Percentiles rank a stretch among this genome's conserved stretches.
Conservation (phyloP, 2,329 filamentous ascomycete species). For the Zymoseptoria ardabiliae region DNA sequence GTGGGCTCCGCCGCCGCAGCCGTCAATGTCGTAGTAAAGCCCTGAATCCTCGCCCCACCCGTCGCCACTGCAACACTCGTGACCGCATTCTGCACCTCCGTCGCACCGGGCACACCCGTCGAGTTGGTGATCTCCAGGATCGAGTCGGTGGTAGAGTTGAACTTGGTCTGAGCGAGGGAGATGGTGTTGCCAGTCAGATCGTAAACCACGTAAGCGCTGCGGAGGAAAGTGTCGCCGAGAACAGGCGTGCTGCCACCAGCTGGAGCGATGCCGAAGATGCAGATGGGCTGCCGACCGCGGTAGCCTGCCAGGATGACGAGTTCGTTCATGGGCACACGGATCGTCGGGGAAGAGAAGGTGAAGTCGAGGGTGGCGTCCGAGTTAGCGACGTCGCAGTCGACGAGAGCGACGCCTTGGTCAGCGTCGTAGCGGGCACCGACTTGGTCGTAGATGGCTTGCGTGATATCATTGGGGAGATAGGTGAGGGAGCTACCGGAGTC, state of each 20-base stretch:
- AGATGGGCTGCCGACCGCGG: slow-evolving; percentile 32
- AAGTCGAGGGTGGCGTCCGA: slow-evolving; percentile 47
- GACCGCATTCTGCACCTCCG: slow-evolving; percentile 44
- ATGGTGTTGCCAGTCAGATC: slow-evolving; percentile 55
- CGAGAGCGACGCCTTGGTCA: slow-evolving; percentile 40
- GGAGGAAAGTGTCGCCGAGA: slow-evolving; percentile 56
- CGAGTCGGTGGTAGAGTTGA: slow-evolving; percentile 47
- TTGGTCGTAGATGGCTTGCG: slow-evolving; percentile 35
- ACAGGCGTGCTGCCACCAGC: slow-evolving; percentile 42
- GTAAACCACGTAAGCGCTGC: slow-evolving; percentile 57
- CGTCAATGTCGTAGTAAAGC: slow-evolving; percentile 11
- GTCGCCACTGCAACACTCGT: slow-evolving; percentile 39
- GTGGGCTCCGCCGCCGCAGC: slow-evolving; percentile 19
- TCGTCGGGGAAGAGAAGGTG: slow-evolving; percentile 49
- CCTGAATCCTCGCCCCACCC: slow-evolving; percentile 37
- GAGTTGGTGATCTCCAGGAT: slow-evolving; percentile 49
- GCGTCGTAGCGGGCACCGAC: slow-evolving; percentile 37
- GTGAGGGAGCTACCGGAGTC: slow-evolving; percentile 70
- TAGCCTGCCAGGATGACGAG: slow-evolving; percentile 47
- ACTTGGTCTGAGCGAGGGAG: slow-evolving; percentile 53
- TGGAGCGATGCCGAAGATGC: slow-evolving; percentile 47
- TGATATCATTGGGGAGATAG: slow-evolving; percentile 59
- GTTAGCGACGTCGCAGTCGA: slow-evolving; percentile 47
- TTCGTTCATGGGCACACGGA: slow-evolving; percentile 49
- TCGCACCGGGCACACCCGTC: slow-evolving; percentile 46